These are phyloP conservation scores for Crucibulum laeve DNA, from an alignment of 768 basidiomycete species.

Conservation along the genomic window DNA sequence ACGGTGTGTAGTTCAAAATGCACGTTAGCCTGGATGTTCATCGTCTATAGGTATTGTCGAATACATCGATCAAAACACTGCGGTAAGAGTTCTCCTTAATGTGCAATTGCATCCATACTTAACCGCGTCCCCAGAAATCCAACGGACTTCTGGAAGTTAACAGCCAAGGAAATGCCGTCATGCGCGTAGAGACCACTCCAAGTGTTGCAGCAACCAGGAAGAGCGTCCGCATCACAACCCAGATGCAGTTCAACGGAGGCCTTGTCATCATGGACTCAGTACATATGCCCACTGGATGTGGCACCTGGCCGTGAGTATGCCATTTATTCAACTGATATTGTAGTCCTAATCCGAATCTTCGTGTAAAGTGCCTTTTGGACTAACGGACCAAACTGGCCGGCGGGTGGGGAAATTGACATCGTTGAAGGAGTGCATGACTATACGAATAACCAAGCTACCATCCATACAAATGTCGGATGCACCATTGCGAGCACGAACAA, in stretches of 20 bases:
- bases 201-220: conserved; percentile 63
- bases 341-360: conserved; percentile 1
- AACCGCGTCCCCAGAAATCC: conserved; percentile 31
- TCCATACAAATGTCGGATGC: conserved; percentile 77
- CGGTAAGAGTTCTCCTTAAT: conserved; percentile 34
- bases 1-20: conserved; percentile 39
- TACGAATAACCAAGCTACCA: conserved; percentile 76
- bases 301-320: conserved; percentile 67
- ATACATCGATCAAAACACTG: conserved; percentile 60
- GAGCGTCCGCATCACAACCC: conserved; percentile 74
- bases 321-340: conserved; percentile 1
- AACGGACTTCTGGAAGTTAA: conserved; percentile 67
- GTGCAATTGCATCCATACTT: conserved; percentile 3
- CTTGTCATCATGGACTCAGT: conserved; percentile 79
- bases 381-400: conserved; percentile 60
- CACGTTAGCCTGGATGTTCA: neutral
- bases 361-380: conserved; percentile 41
- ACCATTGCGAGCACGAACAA: conserved; percentile 46
- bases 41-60: conserved; percentile 35
- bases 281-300: conserved; percentile 91
- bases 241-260: conserved; percentile 55
- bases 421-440: conserved; percentile 81
- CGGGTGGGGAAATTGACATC: conserved; percentile 77
- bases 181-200: conserved; percentile 85
- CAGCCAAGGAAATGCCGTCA: conserved; percentile 68